A percentile compares a stretch with the other conserved stretches of the same genome.
Conservation (phyloP, 768 basidiomycete species). For the Trametes punicea region DNA sequence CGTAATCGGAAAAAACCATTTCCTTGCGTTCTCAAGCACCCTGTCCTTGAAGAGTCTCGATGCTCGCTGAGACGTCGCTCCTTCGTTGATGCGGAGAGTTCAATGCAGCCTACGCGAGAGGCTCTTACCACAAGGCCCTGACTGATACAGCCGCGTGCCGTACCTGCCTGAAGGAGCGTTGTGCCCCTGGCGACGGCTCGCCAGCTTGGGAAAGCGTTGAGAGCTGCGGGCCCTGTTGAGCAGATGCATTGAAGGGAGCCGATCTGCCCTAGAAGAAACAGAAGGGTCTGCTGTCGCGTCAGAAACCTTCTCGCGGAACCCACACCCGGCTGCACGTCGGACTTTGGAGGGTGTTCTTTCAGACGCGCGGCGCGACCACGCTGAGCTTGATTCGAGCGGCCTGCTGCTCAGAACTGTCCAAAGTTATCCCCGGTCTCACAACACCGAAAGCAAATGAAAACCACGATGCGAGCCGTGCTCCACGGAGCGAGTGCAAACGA, state of each 20-base stretch:
- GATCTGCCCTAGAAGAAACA: slow-evolving; percentile 8
- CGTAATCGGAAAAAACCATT: neutral
- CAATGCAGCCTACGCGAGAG: too few species aligned
- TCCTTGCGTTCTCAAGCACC: too few species aligned
- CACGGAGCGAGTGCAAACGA: too few species aligned
- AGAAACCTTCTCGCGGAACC: slow-evolving; percentile 11
- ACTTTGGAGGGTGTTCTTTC: slow-evolving; percentile 5
- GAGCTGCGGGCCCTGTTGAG: neutral
- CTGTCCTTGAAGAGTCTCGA: too few species aligned
- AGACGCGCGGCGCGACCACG: neutral
- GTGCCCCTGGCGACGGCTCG: slow-evolving; percentile 7
- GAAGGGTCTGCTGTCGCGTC: neutral
- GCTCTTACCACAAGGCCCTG: too few species aligned
- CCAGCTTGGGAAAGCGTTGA: slow-evolving; percentile 8
- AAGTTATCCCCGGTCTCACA: neutral
- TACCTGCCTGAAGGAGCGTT: neutral
- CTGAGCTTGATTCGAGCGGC: neutral
- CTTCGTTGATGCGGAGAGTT: too few species aligned
- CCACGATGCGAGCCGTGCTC: too few species aligned
- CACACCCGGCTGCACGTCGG: slow-evolving; percentile 3
- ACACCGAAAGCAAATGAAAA: too few species aligned
- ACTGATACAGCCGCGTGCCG: too few species aligned
- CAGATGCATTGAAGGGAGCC: neutral
- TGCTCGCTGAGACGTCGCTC: too few species aligned
- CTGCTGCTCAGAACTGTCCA: neutral